These are phyloP conservation scores for Curvularia eragrostidis DNA, from an alignment of 2,329 filamentous ascomycete genomes.

Conservation along the genomic window DNA sequence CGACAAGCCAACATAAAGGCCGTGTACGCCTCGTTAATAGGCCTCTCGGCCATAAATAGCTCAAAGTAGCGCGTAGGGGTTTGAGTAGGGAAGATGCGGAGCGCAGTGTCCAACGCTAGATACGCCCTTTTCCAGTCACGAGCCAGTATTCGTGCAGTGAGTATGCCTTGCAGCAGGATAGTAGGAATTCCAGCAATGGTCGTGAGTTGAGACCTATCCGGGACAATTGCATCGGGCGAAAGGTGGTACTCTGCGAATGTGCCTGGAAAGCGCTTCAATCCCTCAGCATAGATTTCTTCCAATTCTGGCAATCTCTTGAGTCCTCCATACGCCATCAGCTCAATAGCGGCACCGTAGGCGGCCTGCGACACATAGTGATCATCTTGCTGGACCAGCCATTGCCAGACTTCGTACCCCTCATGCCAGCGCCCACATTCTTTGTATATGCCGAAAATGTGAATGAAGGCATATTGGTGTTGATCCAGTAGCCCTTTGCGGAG, in stretches of 20 bases:
- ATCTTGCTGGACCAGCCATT: conserved; percentile 55
- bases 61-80: conserved; percentile 54
- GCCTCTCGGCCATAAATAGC: conserved; percentile 55
- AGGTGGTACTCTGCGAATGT: conserved; percentile 57
- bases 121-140: conserved; percentile 59
- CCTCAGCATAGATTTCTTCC: conserved; percentile 55
- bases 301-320: conserved; percentile 49
- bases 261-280: conserved; percentile 56
- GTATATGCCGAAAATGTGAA: conserved; percentile 57
- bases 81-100: conserved; percentile 56
- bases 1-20: conserved; percentile 58
- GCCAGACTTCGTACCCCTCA: conserved; percentile 54
- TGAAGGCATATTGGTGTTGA: conserved; percentile 49
- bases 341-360: conserved; percentile 59
- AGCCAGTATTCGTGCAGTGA: conserved; percentile 54
- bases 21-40: conserved; percentile 56
- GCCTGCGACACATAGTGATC: conserved; percentile 51
- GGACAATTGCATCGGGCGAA: conserved; percentile 55
- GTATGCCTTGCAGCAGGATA: conserved; percentile 56
- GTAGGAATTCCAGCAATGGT: conserved; percentile 49
- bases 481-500: conserved; percentile 45
- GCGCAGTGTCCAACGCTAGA: conserved; percentile 57
- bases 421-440: conserved; percentile 54
- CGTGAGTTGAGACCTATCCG: conserved; percentile 49
- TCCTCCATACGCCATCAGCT: conserved; percentile 55